Evolutionary conservation across 257 asterid species (phyloP).

Genomic region (Solanum neorickii): DNA sequence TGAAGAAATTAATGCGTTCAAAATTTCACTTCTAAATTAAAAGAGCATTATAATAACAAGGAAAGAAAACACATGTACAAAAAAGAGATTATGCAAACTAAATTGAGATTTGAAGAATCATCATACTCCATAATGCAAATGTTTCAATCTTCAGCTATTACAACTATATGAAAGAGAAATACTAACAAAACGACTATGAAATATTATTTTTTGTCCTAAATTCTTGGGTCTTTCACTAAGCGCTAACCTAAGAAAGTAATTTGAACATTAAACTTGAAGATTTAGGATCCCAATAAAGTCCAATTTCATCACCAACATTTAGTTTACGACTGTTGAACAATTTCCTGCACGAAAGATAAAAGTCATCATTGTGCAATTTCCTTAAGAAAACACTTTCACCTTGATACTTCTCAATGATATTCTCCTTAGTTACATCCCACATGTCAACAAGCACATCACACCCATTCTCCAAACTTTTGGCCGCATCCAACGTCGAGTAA

Average conservation of each 20-base stretch:
- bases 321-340: constrained; percentile 21
- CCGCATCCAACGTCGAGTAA: constrained; percentile 29
- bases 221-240: not conserved
- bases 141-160: too few relatives aligned
- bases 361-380: constrained; percentile 1
- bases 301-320: constrained; percentile 10
- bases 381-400: too few relatives aligned
- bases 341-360: constrained; percentile 13
- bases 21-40: too few relatives aligned
- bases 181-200: not conserved
- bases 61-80: too few relatives aligned
- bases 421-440: constrained; percentile 24
- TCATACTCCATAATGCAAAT: too few relatives aligned
- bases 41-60: too few relatives aligned
- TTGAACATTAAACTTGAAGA: not conserved
- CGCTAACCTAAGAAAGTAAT: not conserved
- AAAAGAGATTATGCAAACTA: too few relatives aligned
- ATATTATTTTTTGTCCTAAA: not conserved
- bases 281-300: not conserved
- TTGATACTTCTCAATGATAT: too few relatives aligned
- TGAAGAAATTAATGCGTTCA: too few relatives aligned
- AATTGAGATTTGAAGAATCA: too few relatives aligned
- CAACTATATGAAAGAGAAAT: not conserved
- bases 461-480: constrained; percentile 14
- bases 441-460: constrained; percentile 13